Conservation (phyloP, 805 yeast genomes). For the Starmera caribaea region DNA sequence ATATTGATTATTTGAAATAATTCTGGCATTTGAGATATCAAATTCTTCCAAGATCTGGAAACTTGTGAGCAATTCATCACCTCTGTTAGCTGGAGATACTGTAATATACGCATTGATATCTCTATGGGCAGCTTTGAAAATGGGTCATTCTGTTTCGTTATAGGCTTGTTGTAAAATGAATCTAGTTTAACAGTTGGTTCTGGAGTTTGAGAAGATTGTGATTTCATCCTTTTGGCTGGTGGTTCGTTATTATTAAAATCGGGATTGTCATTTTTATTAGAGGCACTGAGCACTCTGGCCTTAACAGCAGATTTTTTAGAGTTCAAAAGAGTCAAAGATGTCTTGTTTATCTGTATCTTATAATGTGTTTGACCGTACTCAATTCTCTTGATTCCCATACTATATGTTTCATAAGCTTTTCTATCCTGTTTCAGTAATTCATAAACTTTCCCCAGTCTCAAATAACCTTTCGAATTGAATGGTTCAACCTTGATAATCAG, state of each 20-base stretch:
- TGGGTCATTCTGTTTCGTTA: not conserved
- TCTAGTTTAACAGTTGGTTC: not conserved
- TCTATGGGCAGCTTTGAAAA: conserved; percentile 5
- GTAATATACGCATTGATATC: conserved; percentile 2
- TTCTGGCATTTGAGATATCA: conserved; percentile 4
- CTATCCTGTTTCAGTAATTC: conserved; percentile 1
- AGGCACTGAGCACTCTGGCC: not conserved
- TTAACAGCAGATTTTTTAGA: not conserved
- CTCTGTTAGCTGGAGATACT: not conserved
- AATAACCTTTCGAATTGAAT: conserved; percentile 15
- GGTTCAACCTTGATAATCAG: conserved; percentile 14
- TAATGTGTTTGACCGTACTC: conserved; percentile 6
- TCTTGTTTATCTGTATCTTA: conserved; percentile 7
- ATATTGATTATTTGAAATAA: conserved; percentile 9
- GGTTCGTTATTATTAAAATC: not conserved
- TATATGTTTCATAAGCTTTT: conserved; percentile 5
- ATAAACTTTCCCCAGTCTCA: conserved; percentile 10
- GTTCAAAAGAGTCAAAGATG: conserved; percentile 1
- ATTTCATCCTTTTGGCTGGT: not conserved
- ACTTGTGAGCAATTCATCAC: conserved; percentile 5
- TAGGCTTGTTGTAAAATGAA: not conserved
- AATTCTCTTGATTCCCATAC: conserved; percentile 6
- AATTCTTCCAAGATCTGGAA: conserved; percentile 10
- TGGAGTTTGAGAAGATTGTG: not conserved
- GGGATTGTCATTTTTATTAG: too few relatives aligned